Evolutionary conservation across 805 yeast species (phyloP), one percentile per base, ranked within the genome.

Genomic region (Pichia exigua): DNA sequence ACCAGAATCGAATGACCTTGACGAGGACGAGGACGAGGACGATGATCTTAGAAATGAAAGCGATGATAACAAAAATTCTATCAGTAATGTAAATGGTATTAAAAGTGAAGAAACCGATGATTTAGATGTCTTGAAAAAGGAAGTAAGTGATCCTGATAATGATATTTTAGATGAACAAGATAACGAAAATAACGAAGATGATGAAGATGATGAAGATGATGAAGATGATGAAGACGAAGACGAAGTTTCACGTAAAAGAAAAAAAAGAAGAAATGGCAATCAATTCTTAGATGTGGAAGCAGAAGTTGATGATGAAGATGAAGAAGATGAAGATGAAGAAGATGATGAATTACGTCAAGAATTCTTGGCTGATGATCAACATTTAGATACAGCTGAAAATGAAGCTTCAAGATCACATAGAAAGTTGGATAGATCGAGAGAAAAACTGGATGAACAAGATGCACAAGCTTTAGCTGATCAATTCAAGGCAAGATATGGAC

Each of bases 211-310:
- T 1, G 69, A 76, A 0, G 80, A 75, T 0, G 79, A 76, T 0
- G 82, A 73, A 0, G 82, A 77, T 1, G 82, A 77, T 0, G 79
- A 75, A 0, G 79, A 82, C 0, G 88, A 82, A 0, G 87, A 77
- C 1, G 85, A 77, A 15, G 78, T 73, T 7, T 68, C 70, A n/a
- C 74, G 73, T 6, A 73, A 76, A 44, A 69, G 71, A 46, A 72
- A 72, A 53, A 76, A 73, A 56, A 72, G 76, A 63, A 71, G 79
- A 62, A 77, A 76, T 46, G 75, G 87, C 54, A 92, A 92, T 68
- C 91, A 86, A 74, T 94, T 90, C 68, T 77, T 94, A 70, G 99
- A 94, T 87, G 95, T 94, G 50, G 98, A 94, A 74, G 99, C 97
- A 54, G 98, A 92, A 68, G 99, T 94, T 52, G 96, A 92, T 67